phyloP scores from a whole-genome alignment of 2,329 filamentous ascomycete genomes.

The Colletotrichum siamense region DNA sequence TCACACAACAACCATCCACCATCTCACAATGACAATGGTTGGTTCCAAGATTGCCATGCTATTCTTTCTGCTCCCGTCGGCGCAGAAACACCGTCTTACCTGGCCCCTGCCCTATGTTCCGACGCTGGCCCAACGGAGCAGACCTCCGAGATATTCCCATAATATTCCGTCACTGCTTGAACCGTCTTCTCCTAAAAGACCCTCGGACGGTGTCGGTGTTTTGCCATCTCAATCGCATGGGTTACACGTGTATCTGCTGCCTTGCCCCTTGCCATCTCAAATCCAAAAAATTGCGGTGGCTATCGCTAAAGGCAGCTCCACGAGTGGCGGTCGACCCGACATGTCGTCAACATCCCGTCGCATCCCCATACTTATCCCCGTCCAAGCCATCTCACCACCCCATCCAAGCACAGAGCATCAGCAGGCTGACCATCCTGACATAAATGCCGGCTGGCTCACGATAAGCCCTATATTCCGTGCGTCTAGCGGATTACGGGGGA shows the following conservation, averaged over 20 bases:
- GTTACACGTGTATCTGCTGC: neutral
- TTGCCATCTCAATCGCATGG: neutral
- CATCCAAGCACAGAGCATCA: neutral
- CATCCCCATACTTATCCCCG: neutral
- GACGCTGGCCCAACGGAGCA: neutral
- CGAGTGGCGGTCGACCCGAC: neutral
- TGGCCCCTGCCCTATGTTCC: neutral
- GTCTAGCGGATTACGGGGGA: conserved; percentile 12
- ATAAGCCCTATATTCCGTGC: conserved; percentile 15
- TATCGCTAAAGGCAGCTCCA: neutral
- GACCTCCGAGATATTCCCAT: conserved; percentile 16
- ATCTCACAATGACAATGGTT: neutral
- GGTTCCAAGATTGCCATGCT: neutral
- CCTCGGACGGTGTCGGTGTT: neutral
- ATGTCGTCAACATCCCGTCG: neutral
- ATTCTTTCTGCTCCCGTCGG: neutral
- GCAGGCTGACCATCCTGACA: neutral
- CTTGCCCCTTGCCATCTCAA: neutral
- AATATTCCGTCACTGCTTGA: neutral
- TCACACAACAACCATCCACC: neutral
- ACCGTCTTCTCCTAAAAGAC: accelerated
- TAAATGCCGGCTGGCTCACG: neutral
- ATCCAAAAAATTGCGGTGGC: neutral
- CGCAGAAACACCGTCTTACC: neutral
- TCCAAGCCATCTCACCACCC: neutral